Evolutionary conservation across 345 rosid species (phyloP).

Genomic region (Camelina laxa): DNA sequence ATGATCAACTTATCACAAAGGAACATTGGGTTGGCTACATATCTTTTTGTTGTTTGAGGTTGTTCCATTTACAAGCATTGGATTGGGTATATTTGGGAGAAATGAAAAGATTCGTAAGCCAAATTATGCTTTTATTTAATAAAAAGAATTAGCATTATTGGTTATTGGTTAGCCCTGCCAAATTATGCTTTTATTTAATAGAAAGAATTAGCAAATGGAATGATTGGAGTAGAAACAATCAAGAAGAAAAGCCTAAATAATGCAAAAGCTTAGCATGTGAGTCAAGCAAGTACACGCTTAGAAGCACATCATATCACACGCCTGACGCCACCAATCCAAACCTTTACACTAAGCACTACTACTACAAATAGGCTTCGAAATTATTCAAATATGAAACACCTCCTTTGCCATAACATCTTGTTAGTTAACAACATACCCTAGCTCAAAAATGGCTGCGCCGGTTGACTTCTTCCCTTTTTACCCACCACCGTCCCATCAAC

Average conservation of each 20-base stretch:
- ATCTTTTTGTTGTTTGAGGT: no score
- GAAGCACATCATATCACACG: conserved; percentile 35
- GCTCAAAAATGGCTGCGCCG: conserved; percentile 22
- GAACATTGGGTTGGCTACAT: no score
- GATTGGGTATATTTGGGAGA: no score
- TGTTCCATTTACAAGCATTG: no score
- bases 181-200: neutral
- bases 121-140: neutral
- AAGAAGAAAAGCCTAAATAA: conserved; percentile 22
- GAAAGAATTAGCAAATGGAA: conserved; percentile 14
- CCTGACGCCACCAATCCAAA: conserved; percentile 25
- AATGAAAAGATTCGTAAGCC: neutral
- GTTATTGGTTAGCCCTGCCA: neutral
- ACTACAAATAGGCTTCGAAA: conserved; percentile 39
- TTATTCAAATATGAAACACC: conserved; percentile 2
- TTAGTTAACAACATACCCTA: neutral
- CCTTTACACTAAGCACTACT: neutral
- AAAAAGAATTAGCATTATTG: neutral
- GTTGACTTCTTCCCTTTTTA: conserved; percentile 34
- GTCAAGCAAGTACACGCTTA: conserved; percentile 41
- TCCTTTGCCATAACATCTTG: conserved; percentile 10
- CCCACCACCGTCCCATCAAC: conserved; percentile 39
- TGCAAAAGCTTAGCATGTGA: conserved; percentile 34
- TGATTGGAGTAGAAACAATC: conserved; percentile 38
- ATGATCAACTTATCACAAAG: no score